phyloP scores from a whole-genome alignment of 2,329 filamentous ascomycete genomes.

The Penicillium palitans region DNA sequence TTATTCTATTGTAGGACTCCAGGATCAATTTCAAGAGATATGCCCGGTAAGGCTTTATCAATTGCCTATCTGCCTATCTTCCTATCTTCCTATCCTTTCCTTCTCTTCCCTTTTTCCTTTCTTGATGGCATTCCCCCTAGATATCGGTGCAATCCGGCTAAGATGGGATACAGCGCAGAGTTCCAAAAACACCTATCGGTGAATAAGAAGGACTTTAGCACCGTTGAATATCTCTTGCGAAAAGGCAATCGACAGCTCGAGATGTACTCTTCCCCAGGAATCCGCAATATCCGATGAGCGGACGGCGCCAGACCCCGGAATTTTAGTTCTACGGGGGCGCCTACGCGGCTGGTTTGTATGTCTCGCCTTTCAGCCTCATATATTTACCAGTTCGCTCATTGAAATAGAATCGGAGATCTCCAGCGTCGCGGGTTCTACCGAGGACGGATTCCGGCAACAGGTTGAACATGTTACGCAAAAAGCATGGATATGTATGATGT shows the following conservation, averaged over 20 bases:
- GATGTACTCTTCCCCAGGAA: constrained; percentile 74
- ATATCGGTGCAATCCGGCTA: constrained; percentile 18
- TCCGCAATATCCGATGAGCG: constrained; percentile 65
- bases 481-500: neutral
- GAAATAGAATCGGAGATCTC: neutral
- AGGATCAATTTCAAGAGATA: constrained; percentile 44
- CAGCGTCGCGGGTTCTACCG: neutral
- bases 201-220: constrained; percentile 80
- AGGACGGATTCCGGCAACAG: neutral
- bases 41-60: constrained; percentile 39
- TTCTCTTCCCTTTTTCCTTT: constrained; percentile 12
- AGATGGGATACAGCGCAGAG: constrained; percentile 58
- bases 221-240: constrained; percentile 80
- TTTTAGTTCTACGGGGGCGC: neutral
- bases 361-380: neutral
- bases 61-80: neutral
- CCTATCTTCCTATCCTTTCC: neutral
- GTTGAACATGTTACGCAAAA: neutral
- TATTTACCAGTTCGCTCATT: neutral
- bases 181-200: constrained; percentile 70
- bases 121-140: neutral
- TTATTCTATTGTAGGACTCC: constrained; percentile 36
- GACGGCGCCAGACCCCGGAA: neutral
- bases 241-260: constrained; percentile 82
- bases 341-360: neutral